phyloP scores from a whole-genome alignment of 2,329 filamentous ascomycete genomes.

The Leptosphaerulina australis region DNA sequence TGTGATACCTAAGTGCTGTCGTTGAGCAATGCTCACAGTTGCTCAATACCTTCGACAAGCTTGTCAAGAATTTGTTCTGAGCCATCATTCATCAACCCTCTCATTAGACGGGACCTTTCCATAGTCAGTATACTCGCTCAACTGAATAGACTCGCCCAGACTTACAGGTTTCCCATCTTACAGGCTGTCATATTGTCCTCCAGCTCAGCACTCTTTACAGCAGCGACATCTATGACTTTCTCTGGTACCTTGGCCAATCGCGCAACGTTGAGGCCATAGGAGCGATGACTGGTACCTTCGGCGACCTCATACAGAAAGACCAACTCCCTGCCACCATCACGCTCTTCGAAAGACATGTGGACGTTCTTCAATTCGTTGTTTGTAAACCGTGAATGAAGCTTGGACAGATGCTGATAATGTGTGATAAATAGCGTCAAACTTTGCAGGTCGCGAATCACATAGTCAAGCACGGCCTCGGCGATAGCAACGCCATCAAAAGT shows the following conservation, averaged over 20 bases:
- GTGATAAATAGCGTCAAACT: conserved; percentile 95
- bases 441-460: conserved; percentile 74
- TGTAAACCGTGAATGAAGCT: conserved; percentile 71
- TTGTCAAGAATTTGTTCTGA: conserved; percentile 45
- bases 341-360: conserved; percentile 81
- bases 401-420: conserved; percentile 88
- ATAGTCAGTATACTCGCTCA: conserved; percentile 23
- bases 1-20: neutral
- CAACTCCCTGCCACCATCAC: conserved; percentile 69
- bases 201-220: conserved; percentile 77
- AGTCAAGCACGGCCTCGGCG: conserved; percentile 85
- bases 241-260: conserved; percentile 80
- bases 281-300: conserved; percentile 89
- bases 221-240: conserved; percentile 77
- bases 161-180: conserved; percentile 44
- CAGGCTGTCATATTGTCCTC: conserved; percentile 64
- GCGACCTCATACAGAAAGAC: conserved; percentile 94
- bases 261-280: conserved; percentile 93
- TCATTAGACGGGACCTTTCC: conserved; percentile 31
- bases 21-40: conserved; percentile 40
- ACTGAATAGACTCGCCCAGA: neutral
- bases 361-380: conserved; percentile 76
- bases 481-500: conserved; percentile 98
- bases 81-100: conserved; percentile 31
- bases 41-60: conserved; percentile 52